Conservation (phyloP, 2,329 filamentous ascomycete genomes). For the Penicillium janthinellum region DNA sequence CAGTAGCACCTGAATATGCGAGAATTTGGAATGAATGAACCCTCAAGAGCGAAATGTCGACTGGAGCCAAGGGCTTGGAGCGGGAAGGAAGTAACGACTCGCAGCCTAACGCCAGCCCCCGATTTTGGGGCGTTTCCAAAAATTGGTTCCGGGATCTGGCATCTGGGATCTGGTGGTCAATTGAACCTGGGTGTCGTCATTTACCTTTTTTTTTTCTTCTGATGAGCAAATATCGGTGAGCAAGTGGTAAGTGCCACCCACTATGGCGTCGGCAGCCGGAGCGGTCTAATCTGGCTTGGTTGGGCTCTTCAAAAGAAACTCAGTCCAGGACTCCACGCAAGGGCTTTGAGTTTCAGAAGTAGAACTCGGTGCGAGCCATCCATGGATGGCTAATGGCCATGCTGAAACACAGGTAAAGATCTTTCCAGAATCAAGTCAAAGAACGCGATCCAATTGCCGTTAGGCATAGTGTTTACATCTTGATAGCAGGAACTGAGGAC, state of each 20-base stretch:
- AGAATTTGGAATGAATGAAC: not conserved
- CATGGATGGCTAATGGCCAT: not conserved
- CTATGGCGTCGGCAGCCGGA: not conserved
- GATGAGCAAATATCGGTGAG: not conserved
- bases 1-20: not conserved
- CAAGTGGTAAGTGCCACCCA: not conserved
- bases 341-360: not conserved
- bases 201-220: not conserved
- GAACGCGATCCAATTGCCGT: not conserved
- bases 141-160: not conserved
- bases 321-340: not conserved
- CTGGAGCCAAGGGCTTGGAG: no score
- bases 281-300: not conserved
- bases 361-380: not conserved
- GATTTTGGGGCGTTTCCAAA: not conserved
- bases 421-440: not conserved
- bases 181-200: not conserved
- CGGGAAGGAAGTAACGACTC: not conserved
- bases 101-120: not conserved
- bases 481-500: no score
- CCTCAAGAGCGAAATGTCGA: not conserved
- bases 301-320: conserved; percentile 1
- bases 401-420: not conserved
- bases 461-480: not conserved
- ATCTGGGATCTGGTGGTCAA: not conserved